Conservation (phyloP, 2,329 filamentous ascomycete genomes). For the Knufia fluminis region DNA sequence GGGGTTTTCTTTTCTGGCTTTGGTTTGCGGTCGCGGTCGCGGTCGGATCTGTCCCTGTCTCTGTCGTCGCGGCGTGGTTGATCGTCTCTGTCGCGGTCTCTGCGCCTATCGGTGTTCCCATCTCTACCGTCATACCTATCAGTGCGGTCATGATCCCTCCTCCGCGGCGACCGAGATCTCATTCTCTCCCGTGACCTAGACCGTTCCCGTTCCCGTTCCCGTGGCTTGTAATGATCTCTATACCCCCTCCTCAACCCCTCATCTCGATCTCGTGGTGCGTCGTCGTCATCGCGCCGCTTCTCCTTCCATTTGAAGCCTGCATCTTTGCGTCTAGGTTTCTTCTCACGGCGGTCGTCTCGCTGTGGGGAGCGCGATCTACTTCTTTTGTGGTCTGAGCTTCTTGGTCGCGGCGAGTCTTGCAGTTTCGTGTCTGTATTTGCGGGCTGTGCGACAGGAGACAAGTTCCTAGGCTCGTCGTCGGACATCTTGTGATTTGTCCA, state of each 20-base stretch:
- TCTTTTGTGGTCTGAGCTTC: neutral
- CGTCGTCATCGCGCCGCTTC: slow-evolving; percentile 40
- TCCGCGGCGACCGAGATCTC: neutral
- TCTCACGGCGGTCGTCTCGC: slow-evolving; percentile 27
- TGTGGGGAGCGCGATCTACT: slow-evolving; percentile 30
- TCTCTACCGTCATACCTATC: slow-evolving; percentile 25
- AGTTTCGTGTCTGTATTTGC: slow-evolving; percentile 17
- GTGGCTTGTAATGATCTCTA: slow-evolving; percentile 28
- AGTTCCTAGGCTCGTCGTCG: slow-evolving; percentile 16
- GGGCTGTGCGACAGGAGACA: slow-evolving; percentile 2
- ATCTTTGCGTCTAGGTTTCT: slow-evolving; percentile 33
- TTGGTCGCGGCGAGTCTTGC: neutral
- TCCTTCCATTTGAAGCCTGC: slow-evolving; percentile 42
- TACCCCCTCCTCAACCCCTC: slow-evolving; percentile 47
- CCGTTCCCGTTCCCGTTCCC: slow-evolving; percentile 31
- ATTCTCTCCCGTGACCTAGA: slow-evolving; percentile 16
- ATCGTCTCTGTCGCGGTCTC: slow-evolving; percentile 12
- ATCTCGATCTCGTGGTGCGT: slow-evolving; percentile 34
- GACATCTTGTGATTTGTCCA: too few species aligned
- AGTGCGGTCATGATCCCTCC: neutral
- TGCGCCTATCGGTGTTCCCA: slow-evolving; percentile 19
- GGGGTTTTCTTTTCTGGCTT: slow-evolving; percentile 26
- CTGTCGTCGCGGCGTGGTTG: slow-evolving; percentile 10
- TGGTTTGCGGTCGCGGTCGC: slow-evolving; percentile 22
- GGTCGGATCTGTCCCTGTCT: slow-evolving; percentile 22